Evolutionary conservation across 768 basidiomycete genomes (phyloP), one percentile per base, ranked within the genome.

Genomic region (Russula sp.): DNA sequence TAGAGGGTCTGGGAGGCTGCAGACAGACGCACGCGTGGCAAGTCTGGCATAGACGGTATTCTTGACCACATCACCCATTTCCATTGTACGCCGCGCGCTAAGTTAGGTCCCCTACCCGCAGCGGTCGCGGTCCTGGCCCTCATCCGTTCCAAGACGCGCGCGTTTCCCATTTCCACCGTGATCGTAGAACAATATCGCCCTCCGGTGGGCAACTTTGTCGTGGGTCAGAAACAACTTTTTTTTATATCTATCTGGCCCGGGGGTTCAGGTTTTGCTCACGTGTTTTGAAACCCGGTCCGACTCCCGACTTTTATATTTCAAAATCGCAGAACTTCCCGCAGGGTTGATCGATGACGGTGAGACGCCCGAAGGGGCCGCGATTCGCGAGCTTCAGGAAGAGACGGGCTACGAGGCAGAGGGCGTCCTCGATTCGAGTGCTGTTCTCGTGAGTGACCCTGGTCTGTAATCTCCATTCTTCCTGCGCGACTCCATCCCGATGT

Each of bases 131-230:
- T 97, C 48, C 76, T 97, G 5, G 85, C 92, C 14, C 75, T 97
- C 32, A 78, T 98, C 50, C 82, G 83, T 40, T 94, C 94, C 49
- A 84, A 84, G 73, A 84, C 82, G 8, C 78, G 82, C 63, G 80
- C 83, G 3, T 93, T 92, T 69, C 85, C 85, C 4, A 73, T 81
- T 6, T 91, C 89, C 1, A 94, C 90, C 4, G 81, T 96, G 58
- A 78, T 98, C 67, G 85, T 97, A 68, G 92, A 96, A 71, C 95
- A 97, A 72, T 98, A 88, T 73, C 85, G 96, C 31, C 94, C 96
- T 0, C 92, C 95, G 0, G 80, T 94, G 51, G 88, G 83, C 68
- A 86, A 85, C 65, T 80, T 82, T 66, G 80, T 90, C 63, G 80
- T 96, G 63, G 94, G 91, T 85, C 22, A 64, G 62, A 6, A 1